Base-by-base conservation (phyloP, 306 rosid genomes). In the Coriaria nepalensis region DNA sequence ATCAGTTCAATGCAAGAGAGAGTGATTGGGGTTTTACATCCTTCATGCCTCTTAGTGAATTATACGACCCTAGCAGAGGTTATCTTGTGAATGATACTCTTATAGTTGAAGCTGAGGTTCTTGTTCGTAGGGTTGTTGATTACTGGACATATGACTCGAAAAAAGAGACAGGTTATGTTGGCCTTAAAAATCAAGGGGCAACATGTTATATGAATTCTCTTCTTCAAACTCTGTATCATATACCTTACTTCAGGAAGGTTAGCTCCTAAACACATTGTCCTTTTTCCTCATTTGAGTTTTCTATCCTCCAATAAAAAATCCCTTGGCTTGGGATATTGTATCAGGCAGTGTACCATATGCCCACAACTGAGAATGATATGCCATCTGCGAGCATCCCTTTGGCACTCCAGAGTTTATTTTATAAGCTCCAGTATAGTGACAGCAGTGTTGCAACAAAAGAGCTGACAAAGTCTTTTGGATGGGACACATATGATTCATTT, bases 11-110 rank as follows among this genome's bases (percentile, higher is more conserved):
- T 71, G 80, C 84, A 4, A 73, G 95, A 6, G 95, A 85, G 76
- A 81, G 95, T 73, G 95, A 85, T 71, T 85, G 95, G 95, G 95
- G 95, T 63, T 85, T 85, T 69, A 81, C 95, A 29, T 80, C 95
- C 61, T 85, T 85, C 61, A 85, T 85, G 95, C 84, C 92, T 13
- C 95, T 85, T 13, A 73, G 87, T 45, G 95, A 85, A 61, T 49
- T 85, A 50, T 85, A 85, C 39, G 95, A 85, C 63, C 87, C 95
- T 46, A 64, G 53, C 47, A 75, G 84, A 71, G 93, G 93, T 48
- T 85, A 78, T 71, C 93, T 85, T 52, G 58, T 81, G 64, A 78
- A 81, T 61, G 95, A 81, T 60, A 67, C 84, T 13, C 61, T 81
- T 58, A 34, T 78, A 61, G 58, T 85, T 64, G 95, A 85, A 71